Evolutionary conservation across 805 yeast species (phyloP), one percentile per base, ranked within the genome.

Genomic region (Teunomyces pallodes): DNA sequence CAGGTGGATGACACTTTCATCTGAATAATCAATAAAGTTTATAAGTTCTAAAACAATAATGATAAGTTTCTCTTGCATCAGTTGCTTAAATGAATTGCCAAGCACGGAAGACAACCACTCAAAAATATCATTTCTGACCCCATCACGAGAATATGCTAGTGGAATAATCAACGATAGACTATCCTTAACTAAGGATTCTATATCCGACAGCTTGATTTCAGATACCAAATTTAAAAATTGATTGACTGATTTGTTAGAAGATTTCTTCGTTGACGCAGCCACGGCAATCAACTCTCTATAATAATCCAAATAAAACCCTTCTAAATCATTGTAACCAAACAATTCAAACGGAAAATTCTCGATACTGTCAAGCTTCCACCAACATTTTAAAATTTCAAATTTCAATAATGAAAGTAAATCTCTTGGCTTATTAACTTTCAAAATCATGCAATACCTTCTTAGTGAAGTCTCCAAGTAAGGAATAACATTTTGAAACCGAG

Each of bases 161-260:
- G 84, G 73, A 1, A 82, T 62, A 0, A 72, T 54, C n/a, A 65
- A 46, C 0, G 79, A 61, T 5, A 77, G 46, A 27, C 76, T 59
- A 9, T 69, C 72, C 4, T 54, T 49, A 7, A 67, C 51, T 8
- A 75, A 30, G 9, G 63, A 46, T 14, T 47, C 39, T 3, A 43
- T 9, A 14, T 57, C 59, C 1, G 54, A 39, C 1, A 46, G 36
- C 13, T 52, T 61, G 5, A 54, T 20, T 17, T 49, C 44, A 7
- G 58, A 56, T n/a, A 57, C 57, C n/a, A 27, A 44, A 3, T 43
- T 45, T 20, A 54, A 54, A 13, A 32, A 52, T 43, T 20, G 29
- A 12, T 16, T 0, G 7, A 35, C 10, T 32, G 39, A 1, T 42
- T 33, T 9, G 38, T 46, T 1, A 38, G 24, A 28, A 6, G 42